Percentiles rank a stretch among this genome's conserved stretches.
phyloP scores from a whole-genome alignment of 169 alveolate genomes.

The Eimeria mitis region DNA sequence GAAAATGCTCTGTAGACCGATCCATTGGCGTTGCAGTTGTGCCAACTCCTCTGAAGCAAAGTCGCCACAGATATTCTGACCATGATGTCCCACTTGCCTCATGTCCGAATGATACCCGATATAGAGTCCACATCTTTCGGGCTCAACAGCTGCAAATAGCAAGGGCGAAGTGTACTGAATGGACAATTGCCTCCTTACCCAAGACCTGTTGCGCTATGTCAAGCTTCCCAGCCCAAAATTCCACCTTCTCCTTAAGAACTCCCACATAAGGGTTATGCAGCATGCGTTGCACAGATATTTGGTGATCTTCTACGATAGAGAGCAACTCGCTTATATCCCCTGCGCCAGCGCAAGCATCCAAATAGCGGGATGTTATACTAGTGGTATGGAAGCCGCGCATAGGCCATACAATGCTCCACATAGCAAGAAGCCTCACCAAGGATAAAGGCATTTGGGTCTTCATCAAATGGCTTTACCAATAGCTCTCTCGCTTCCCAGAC shows the following conservation, averaged over 20 bases:
- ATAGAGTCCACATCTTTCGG: background rate
- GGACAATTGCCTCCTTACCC: background rate
- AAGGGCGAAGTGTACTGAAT: background rate
- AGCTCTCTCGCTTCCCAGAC: slow-evolving; percentile 91
- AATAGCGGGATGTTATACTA: background rate
- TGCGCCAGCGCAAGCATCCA: slow-evolving; percentile 3
- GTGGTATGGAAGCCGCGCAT: background rate
- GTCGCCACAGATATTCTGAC: background rate
- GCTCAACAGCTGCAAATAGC: background rate
- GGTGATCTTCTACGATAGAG: slow-evolving; percentile 92
- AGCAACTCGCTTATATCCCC: slow-evolving; percentile 86
- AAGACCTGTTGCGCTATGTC: slow-evolving; percentile 91
- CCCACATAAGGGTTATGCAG: slow-evolving; percentile 94
- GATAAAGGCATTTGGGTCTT: slow-evolving; percentile 89
- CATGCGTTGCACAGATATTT: slow-evolving; percentile 92
- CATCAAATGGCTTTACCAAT: slow-evolving; percentile 86
- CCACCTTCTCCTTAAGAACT: slow-evolving; percentile 93
- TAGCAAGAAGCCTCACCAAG: slow-evolving; percentile 86
- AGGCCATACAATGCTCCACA: background rate
- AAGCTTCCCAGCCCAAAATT: slow-evolving; percentile 93
- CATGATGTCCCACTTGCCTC: background rate
- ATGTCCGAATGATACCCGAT: background rate
- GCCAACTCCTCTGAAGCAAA: slow-evolving; percentile 51
- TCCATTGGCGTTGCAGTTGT: slow-evolving; percentile 72
- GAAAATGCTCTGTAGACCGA: slow-evolving; percentile 67